Evolutionary conservation across 495 filamentous ascomycete genomes (phyloP).

Genomic region (Penicillium arizonense): DNA sequence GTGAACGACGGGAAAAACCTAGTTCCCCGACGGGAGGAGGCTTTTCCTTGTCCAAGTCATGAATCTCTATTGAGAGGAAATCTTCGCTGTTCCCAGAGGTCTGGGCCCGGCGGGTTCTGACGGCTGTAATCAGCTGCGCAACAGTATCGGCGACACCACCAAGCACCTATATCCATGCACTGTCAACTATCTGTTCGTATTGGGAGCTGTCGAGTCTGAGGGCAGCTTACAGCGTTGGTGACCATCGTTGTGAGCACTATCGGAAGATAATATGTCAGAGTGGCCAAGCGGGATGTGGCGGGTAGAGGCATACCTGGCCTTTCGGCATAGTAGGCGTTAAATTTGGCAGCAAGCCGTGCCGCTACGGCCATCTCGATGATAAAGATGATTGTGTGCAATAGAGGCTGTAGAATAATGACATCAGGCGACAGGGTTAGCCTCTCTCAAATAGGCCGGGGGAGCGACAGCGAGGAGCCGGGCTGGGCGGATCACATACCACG

Average conservation of each 20-base stretch:
- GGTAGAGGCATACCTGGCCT: slow-evolving; percentile 62
- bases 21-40: slow-evolving; percentile 64
- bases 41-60: slow-evolving; percentile 83
- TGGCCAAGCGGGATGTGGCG: background rate
- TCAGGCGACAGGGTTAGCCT: slow-evolving; percentile 10
- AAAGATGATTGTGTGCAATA: slow-evolving; percentile 82
- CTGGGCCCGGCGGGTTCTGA: slow-evolving; percentile 60
- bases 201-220: background rate
- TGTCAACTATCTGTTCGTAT: slow-evolving; percentile 9
- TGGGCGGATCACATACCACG: slow-evolving; percentile 54
- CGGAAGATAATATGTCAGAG: slow-evolving; percentile 24
- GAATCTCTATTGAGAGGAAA: slow-evolving; percentile 82
- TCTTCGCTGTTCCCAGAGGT: slow-evolving; percentile 51
- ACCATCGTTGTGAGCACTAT: slow-evolving; percentile 97
- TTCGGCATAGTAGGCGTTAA: slow-evolving; percentile 87
- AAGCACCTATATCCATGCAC: slow-evolving; percentile 54
- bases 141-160: slow-evolving; percentile 94
- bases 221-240: slow-evolving; percentile 77
- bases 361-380: slow-evolving; percentile 85
- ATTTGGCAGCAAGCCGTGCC: slow-evolving; percentile 76
- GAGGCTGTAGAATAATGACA: slow-evolving; percentile 56
- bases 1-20: slow-evolving; percentile 62
- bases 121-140: slow-evolving; percentile 86
- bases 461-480: background rate
- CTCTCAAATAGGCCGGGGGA: background rate